Conservation (phyloP, 169 alveolate genomes). For the Hepatocystis sp. region DNA sequence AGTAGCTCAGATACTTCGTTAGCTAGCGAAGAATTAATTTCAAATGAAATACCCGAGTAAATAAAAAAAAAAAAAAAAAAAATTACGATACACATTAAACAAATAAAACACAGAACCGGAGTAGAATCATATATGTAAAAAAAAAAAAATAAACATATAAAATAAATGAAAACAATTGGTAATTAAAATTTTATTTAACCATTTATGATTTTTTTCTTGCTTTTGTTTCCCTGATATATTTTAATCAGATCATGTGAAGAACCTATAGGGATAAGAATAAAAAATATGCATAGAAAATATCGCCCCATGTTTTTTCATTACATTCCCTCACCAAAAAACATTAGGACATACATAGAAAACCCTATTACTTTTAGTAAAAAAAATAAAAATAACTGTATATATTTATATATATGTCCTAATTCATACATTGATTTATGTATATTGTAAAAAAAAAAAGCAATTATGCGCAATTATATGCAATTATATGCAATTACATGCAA, state of each 20-base stretch:
- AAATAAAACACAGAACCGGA: not conserved
- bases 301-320: constrained; percentile 72
- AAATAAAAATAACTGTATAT: constrained; percentile 8
- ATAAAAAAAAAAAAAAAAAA: constrained; percentile 17
- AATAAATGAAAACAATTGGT: not conserved
- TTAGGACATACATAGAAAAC: constrained; percentile 67
- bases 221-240: not conserved
- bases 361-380: constrained; percentile 65
- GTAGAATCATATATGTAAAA: not conserved
- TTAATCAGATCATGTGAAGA: constrained; percentile 37
- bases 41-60: constrained; percentile 55
- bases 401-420: too few relatives aligned
- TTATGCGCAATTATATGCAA: too few relatives aligned
- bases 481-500: too few relatives aligned
- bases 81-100: not conserved
- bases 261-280: constrained; percentile 62
- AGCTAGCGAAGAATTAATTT: constrained; percentile 32
- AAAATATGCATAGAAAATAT: constrained; percentile 58
- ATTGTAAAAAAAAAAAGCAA: too few relatives aligned
- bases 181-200: not conserved
- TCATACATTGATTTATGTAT: too few relatives aligned
- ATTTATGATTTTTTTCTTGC: not conserved
- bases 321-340: constrained; percentile 67
- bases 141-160: too few relatives aligned
- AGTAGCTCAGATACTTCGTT: constrained; percentile 61